phyloP scores from a whole-genome alignment of 2,329 filamentous ascomycete species.

The Diaporthe nobilis region DNA sequence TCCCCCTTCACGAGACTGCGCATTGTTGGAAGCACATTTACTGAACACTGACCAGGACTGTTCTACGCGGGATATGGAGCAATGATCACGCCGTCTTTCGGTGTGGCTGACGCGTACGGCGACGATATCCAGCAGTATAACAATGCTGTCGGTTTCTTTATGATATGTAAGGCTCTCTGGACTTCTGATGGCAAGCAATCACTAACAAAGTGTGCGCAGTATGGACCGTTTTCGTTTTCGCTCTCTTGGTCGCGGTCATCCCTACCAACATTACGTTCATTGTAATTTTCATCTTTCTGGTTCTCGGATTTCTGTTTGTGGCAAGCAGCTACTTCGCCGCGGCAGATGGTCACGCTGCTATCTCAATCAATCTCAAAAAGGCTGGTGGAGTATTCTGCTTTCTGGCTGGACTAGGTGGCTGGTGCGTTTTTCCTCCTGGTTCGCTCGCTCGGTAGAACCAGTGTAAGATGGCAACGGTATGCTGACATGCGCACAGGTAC shows the following conservation, averaged over 20 bases:
- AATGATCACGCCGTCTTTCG: constrained; percentile 47
- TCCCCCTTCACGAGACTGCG: background rate
- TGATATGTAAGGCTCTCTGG: constrained; percentile 43
- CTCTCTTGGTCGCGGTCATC: constrained; percentile 44
- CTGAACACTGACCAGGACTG: constrained; percentile 38
- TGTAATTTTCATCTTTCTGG: constrained; percentile 45
- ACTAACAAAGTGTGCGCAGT: constrained; percentile 39
- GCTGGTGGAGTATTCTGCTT: constrained; percentile 47
- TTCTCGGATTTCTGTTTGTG: constrained; percentile 45
- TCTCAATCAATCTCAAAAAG: constrained; percentile 44
- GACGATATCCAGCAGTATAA: constrained; percentile 45
- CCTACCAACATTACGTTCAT: constrained; percentile 47
- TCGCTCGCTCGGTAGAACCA: fast-evolving
- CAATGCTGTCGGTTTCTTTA: constrained; percentile 48
- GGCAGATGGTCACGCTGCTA: constrained; percentile 44
- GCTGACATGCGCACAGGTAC: constrained; percentile 44
- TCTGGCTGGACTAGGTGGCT: constrained; percentile 47
- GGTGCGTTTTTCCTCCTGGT: constrained; percentile 36
- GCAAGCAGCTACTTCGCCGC: constrained; percentile 47
- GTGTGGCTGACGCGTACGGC: constrained; percentile 46
- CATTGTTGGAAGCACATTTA: background rate
- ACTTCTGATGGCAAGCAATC: background rate
- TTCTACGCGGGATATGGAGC: constrained; percentile 47
- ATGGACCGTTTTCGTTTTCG: constrained; percentile 46
- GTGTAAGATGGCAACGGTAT: background rate